These are phyloP conservation scores for Senna tora DNA, from an alignment of 306 rosid genomes.

Conservation along the genomic window DNA sequence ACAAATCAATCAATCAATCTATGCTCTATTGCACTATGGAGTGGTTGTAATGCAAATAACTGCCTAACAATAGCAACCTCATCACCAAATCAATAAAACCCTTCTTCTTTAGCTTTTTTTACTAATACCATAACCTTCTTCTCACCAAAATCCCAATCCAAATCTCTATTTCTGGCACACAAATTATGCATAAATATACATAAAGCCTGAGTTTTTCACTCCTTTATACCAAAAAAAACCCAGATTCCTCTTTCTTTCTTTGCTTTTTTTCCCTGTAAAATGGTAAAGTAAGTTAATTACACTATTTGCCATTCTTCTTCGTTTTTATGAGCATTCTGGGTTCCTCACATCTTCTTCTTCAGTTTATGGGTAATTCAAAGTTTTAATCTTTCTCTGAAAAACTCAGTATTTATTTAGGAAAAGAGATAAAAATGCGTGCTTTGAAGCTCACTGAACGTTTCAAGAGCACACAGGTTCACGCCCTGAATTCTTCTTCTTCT, in stretches of 20 bases:
- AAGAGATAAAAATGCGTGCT: slow-evolving; percentile 55
- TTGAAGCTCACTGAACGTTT: slow-evolving; percentile 66
- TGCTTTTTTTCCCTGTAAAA: slow-evolving; percentile 18
- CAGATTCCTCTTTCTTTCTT: neutral
- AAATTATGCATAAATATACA: slow-evolving; percentile 2
- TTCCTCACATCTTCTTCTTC: slow-evolving; percentile 30
- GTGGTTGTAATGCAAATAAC: slow-evolving; percentile 39
- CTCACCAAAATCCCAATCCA: no score
- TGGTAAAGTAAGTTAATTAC: neutral
- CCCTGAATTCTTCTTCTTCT: slow-evolving; percentile 59
- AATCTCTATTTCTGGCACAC: neutral
- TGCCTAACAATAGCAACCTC: slow-evolving; percentile 13
- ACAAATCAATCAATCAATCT: neutral
- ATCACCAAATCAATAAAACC: no score
- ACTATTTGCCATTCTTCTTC: neutral
- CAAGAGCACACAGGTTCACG: slow-evolving; percentile 77
- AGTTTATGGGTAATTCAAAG: slow-evolving; percentile 32
- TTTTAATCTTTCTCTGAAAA: slow-evolving; percentile 26
- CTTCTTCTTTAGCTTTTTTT: no score
- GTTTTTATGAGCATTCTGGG: slow-evolving; percentile 23
- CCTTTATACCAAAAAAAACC: slow-evolving; percentile 4
- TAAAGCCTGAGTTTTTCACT: slow-evolving; percentile 12
- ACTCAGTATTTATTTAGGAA: slow-evolving; percentile 8
- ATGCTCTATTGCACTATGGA: slow-evolving; percentile 25
- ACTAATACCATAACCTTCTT: no score